phyloP scores from a whole-genome alignment of 345 rosid genomes.

The Crucihimalaya himalaica region DNA sequence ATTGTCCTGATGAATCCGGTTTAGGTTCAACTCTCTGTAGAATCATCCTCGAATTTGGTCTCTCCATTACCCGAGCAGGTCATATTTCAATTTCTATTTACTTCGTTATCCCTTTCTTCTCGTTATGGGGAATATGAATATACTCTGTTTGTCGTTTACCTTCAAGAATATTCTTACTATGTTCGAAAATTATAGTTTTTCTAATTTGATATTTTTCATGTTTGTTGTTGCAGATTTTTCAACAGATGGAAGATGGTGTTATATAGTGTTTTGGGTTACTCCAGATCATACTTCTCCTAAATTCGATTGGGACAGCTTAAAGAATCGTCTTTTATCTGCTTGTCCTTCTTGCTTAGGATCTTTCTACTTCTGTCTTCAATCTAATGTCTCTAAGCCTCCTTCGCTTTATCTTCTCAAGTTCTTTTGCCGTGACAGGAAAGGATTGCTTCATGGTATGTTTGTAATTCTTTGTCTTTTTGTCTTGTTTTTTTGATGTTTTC shows the following conservation, averaged over 20 bases:
- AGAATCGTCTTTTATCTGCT: constrained; percentile 52
- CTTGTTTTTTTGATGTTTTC: background rate
- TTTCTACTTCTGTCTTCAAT: constrained; percentile 43
- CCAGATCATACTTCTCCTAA: constrained; percentile 40
- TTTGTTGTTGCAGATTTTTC: constrained; percentile 56
- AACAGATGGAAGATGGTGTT: constrained; percentile 85
- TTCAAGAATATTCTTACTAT: constrained; percentile 16
- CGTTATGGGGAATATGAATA: background rate
- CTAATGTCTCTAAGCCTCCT: constrained; percentile 43
- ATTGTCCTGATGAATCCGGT: constrained; percentile 81
- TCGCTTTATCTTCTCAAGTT: constrained; percentile 63
- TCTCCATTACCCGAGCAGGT: constrained; percentile 67
- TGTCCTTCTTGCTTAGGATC: constrained; percentile 60
- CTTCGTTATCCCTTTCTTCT: background rate
- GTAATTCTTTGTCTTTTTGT: background rate
- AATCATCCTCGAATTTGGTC: constrained; percentile 72
- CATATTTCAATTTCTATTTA: background rate
- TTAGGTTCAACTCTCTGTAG: constrained; percentile 79
- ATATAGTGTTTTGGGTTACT: constrained; percentile 67
- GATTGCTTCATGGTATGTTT: constrained; percentile 61
- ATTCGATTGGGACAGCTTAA: constrained; percentile 65
- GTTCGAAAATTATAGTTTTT: background rate
- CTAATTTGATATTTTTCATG: background rate
- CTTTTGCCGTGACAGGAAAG: constrained; percentile 60
- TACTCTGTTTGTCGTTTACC: constrained; percentile 34